Evolutionary conservation across 2,329 filamentous ascomycete species (phyloP).

Genomic region (Rhinocladiella mackenziei): DNA sequence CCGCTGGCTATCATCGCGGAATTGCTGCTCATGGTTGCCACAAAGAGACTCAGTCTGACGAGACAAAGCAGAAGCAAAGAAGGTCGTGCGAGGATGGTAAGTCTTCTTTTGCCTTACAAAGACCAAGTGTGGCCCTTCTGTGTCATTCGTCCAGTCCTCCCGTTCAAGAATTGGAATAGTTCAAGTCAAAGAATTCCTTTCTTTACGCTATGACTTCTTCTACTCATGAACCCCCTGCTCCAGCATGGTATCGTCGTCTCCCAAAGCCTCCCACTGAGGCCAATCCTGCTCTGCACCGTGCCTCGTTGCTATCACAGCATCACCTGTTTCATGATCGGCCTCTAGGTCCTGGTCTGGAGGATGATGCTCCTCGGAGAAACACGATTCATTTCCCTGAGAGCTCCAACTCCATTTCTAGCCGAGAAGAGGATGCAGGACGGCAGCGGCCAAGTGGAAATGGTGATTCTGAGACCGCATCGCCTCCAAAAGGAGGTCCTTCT

Average conservation of each 20-base stretch:
- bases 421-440: slow-evolving; percentile 9
- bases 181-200: slow-evolving; percentile 29
- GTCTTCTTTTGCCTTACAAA: slow-evolving; percentile 21
- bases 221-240: slow-evolving; percentile 35
- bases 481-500: slow-evolving; percentile 10
- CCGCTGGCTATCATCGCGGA: slow-evolving; percentile 6
- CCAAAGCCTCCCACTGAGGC: slow-evolving; percentile 38
- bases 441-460: slow-evolving; percentile 3
- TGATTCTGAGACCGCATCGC: slow-evolving; percentile 6
- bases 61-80: slow-evolving; percentile 10
- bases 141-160: slow-evolving; percentile 17
- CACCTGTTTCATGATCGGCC: slow-evolving; percentile 24
- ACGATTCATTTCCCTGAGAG: slow-evolving; percentile 17
- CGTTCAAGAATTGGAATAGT: slow-evolving; percentile 20
- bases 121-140: slow-evolving; percentile 9
- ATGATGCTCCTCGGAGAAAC: slow-evolving; percentile 19
- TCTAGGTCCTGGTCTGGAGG: slow-evolving; percentile 7
- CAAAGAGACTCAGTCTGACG: slow-evolving; percentile 8
- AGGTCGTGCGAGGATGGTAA: slow-evolving; percentile 8
- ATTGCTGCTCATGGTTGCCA: slow-evolving; percentile 1
- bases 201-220: slow-evolving; percentile 30
- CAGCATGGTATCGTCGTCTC: slow-evolving; percentile 44
- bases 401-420: neutral
- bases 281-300: slow-evolving; percentile 34
- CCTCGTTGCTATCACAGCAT: slow-evolving; percentile 29